Evolutionary conservation across 192 early-diverging fungal species (phyloP).

Genomic region (Funneliformis mosseae): DNA sequence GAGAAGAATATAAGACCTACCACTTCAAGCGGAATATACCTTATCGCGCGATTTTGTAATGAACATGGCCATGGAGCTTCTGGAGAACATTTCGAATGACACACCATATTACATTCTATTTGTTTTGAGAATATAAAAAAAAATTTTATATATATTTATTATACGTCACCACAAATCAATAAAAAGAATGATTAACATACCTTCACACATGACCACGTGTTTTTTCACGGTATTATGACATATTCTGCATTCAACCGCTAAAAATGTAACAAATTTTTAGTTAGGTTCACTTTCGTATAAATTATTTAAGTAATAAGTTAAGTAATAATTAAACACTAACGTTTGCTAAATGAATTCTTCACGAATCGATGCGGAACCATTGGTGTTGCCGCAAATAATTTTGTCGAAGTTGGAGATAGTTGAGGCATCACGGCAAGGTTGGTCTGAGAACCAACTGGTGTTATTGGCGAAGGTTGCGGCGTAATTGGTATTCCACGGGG

Average conservation of each 20-base stretch:
- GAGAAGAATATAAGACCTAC: neutral
- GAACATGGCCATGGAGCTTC: neutral
- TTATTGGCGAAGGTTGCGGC: too few species aligned
- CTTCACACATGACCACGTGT: constrained; percentile 60
- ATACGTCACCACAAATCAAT: neutral
- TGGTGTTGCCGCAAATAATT: constrained; percentile 26
- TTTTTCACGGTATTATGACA: constrained; percentile 51
- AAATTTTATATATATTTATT: neutral
- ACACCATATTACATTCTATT: constrained; percentile 27
- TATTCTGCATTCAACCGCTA: constrained; percentile 55
- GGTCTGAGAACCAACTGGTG: neutral
- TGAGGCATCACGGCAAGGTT: constrained; percentile 23
- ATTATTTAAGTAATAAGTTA: neutral
- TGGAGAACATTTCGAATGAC: constrained; percentile 8
- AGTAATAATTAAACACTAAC: constrained; percentile 40
- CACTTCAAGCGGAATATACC: constrained; percentile 10
- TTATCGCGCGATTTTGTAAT: neutral
- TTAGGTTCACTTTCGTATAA: neutral
- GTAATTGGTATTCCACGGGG: neutral
- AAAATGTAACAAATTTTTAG: constrained; percentile 6
- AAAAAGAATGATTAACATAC: constrained; percentile 19
- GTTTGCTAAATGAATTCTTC: constrained; percentile 58
- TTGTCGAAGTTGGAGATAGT: constrained; percentile 34
- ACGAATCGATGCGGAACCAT: constrained; percentile 52
- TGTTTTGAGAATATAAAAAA: neutral